Percentiles rank a stretch among this genome's conserved stretches.
Conservation (phyloP, 1,284 basidiomycete species). For the Albatrellus sp. region DNA sequence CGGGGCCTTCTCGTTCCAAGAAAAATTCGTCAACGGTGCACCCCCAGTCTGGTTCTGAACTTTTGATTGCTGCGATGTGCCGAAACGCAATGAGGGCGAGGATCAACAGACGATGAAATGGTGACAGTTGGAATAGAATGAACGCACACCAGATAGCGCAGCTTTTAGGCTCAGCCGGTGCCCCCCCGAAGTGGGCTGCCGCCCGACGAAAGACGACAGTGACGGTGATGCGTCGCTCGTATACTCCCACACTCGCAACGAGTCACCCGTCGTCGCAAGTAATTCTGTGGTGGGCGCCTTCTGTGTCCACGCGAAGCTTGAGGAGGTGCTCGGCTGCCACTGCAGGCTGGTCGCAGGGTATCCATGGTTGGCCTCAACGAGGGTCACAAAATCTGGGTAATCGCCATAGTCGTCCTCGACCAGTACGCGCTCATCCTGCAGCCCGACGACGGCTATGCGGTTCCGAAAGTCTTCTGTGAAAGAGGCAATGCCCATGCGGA, state of each 20-base stretch:
- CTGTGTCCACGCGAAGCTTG: constrained; percentile 49
- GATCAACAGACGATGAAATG: constrained; percentile 6
- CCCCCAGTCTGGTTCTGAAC: constrained; percentile 71
- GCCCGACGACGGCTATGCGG: constrained; percentile 69
- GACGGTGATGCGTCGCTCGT: constrained; percentile 42
- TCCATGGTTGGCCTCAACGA: constrained; percentile 70
- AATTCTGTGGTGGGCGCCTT: constrained; percentile 58
- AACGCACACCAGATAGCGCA: constrained; percentile 73
- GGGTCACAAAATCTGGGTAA: constrained; percentile 70
- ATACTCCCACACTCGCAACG: constrained; percentile 83
- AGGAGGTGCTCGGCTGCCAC: constrained; percentile 68
- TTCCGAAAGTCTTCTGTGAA: constrained; percentile 73
- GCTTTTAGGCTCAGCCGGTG: constrained; percentile 56
- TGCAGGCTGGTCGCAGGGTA: constrained; percentile 77
- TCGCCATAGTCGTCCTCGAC: constrained; percentile 73
- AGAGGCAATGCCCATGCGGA: constrained; percentile 69
- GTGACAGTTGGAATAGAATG: constrained; percentile 2
- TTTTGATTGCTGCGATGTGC: constrained; percentile 61
- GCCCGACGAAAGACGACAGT: constrained; percentile 61
- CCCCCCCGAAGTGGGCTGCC: constrained; percentile 39
- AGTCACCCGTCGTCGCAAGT: constrained; percentile 84
- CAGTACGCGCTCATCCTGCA: constrained; percentile 72
- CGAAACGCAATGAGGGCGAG: constrained; percentile 1
- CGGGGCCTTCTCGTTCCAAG: constrained; percentile 87
- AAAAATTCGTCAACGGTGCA: constrained; percentile 89